phyloP scores from a whole-genome alignment of 2,329 filamentous ascomycete species.

The Beauveria scarabaeidicola region DNA sequence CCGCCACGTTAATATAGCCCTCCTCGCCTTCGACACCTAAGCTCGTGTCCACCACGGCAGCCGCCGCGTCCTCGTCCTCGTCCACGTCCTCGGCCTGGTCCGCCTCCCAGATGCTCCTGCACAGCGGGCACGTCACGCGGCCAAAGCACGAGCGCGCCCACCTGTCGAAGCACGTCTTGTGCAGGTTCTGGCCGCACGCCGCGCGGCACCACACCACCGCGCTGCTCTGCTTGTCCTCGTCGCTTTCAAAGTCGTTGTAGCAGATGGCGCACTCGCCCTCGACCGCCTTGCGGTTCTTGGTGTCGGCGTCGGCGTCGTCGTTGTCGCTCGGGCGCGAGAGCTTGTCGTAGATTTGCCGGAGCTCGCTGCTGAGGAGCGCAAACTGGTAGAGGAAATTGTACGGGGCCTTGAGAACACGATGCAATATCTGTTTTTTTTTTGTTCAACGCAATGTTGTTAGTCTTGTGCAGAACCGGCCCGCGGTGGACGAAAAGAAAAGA shows the following conservation, averaged over 20 bases:
- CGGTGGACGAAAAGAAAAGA: not conserved
- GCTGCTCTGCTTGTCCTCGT: constrained; percentile 22
- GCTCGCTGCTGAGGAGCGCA: constrained; percentile 49
- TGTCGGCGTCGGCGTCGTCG: constrained; percentile 17
- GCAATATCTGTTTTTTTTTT: constrained; percentile 36
- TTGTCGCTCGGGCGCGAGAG: constrained; percentile 39
- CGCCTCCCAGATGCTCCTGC: constrained; percentile 47
- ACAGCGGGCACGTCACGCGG: constrained; percentile 52
- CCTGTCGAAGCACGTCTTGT: constrained; percentile 44
- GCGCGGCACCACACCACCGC: constrained; percentile 41
- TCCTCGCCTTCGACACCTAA: constrained; percentile 33
- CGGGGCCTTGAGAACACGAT: constrained; percentile 49
- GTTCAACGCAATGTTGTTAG: not conserved
- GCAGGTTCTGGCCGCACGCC: constrained; percentile 47
- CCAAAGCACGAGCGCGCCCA: constrained; percentile 36
- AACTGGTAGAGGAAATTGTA: constrained; percentile 52
- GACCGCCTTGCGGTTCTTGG: constrained; percentile 38
- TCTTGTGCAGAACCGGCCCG: not conserved
- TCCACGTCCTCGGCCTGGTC: too few species aligned
- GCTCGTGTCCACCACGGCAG: constrained; percentile 35
- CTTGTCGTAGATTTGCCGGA: constrained; percentile 47
- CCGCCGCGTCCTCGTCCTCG: constrained; percentile 27
- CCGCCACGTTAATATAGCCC: constrained; percentile 55
- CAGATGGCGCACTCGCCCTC: constrained; percentile 52
- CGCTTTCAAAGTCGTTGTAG: constrained; percentile 36